Percentiles rank a stretch among this genome's conserved stretches.
Conservation (phyloP, 768 basidiomycete species). For the Leccinum subtestaceum region DNA sequence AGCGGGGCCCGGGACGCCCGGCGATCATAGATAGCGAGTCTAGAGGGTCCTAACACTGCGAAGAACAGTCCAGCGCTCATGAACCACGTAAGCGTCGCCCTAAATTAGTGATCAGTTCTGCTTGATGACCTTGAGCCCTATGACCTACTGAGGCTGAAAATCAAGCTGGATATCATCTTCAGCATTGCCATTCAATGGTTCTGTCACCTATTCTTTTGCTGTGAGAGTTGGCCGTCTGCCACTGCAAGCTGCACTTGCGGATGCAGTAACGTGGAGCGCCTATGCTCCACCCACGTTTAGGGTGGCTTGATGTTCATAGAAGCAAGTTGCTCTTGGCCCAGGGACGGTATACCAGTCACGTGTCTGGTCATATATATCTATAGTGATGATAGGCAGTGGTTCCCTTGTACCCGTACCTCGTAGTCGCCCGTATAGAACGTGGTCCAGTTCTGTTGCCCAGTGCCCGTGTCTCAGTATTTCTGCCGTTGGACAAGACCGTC, state of each 20-base stretch:
- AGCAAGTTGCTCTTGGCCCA: not conserved
- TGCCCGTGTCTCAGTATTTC: not conserved
- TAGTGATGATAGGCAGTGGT: not conserved
- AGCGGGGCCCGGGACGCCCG: not conserved
- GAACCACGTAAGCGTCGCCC: not conserved
- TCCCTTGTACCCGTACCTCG: not conserved
- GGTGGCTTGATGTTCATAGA: not conserved
- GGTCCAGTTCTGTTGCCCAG: not conserved
- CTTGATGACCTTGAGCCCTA: not conserved
- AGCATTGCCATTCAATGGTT: not conserved
- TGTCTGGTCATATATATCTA: not conserved
- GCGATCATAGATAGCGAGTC: too few relatives aligned
- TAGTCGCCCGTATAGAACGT: not conserved
- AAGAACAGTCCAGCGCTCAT: not conserved
- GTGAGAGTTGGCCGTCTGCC: not conserved
- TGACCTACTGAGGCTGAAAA: not conserved
- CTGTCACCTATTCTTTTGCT: not conserved
- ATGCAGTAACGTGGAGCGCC: not conserved
- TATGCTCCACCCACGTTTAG: not conserved
- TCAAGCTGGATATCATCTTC: not conserved
- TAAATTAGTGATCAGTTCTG: not conserved
- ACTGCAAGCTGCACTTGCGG: not conserved
- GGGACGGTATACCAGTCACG: not conserved
- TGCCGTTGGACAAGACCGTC: not conserved
- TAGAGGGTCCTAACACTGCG: not conserved